Base-by-base conservation (phyloP, 208 protist genomes). In the Naegleria fowleri region DNA sequence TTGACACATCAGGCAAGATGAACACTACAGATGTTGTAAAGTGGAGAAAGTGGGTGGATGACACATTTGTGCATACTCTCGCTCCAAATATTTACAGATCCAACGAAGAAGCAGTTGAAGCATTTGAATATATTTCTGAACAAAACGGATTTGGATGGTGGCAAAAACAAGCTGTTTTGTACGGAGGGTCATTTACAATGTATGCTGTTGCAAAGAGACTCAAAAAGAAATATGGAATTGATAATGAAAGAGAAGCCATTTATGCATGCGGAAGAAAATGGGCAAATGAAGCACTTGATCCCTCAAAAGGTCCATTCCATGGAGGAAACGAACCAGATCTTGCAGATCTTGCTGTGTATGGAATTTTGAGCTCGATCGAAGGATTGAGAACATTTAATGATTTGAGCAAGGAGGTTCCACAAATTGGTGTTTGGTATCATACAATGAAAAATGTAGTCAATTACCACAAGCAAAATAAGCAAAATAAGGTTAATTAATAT, bases 11-110 rank as follows among this genome's bases (percentile, higher is more conserved):
- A 15, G 16, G 22, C 22, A 89, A 5, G 39, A 89, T 52, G 48
- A 55, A 67, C n/a, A 79, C 83, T 7, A 16, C 7, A 43, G 83
- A 86, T 29, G 25, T 9, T 33, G 41, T 67, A 11, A 83, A 91
- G n/a, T 91, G 89, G 89, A 67, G 55, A 39, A 67, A 86, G 29
- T 91, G 51, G 51, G 89, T 83, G 3, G 89, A 91, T 87, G 13
- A 86, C 9, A 75, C 39, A 13, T 67, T 91, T 11, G 55, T 83
- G 6, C 43, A 83, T 19, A 91, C 89, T 43, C 33, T 91, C 2
- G 13, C 55, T 59, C 89, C 89, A 33, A 91, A 91, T 41, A 76
- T 91, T 91, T 91, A 91, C 59, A 52, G 55, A 75, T 83, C 5
- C 38, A 19, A 39, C 43, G 25, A 38, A 40, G 89, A 91, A 41